These are phyloP conservation scores for Cladosporium sp. DNA, from an alignment of 2,329 filamentous ascomycete genomes.

Conservation along the genomic window DNA sequence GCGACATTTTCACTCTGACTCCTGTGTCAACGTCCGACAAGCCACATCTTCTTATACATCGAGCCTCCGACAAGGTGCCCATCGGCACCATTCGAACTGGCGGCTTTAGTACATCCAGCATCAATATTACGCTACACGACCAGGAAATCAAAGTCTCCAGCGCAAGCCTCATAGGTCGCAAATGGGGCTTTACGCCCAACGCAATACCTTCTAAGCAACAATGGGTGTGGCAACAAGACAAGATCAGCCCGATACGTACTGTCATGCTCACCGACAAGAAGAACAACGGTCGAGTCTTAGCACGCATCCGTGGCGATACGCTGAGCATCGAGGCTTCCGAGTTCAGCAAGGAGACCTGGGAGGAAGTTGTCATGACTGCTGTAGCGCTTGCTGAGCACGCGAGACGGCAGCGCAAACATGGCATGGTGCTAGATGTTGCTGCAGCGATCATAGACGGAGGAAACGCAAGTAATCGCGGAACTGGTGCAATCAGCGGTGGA, in stretches of 20 bases:
- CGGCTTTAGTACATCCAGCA: not conserved
- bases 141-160: not conserved
- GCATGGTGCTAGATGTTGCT: not conserved
- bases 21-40: not conserved
- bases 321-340: slow-evolving; percentile 18
- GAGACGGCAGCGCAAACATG: slow-evolving; percentile 6
- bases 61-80: not conserved
- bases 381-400: slow-evolving; percentile 23
- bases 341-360: slow-evolving; percentile 17
- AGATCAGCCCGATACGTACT: not conserved
- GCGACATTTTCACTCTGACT: not conserved
- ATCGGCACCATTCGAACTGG: not conserved
- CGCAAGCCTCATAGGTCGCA: not conserved
- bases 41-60: not conserved
- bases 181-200: not conserved
- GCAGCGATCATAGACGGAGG: not conserved
- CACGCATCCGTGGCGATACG: slow-evolving; percentile 20
- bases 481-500: not conserved
- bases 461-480: not conserved
- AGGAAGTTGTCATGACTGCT: slow-evolving; percentile 21
- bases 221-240: not conserved
- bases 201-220: not conserved
- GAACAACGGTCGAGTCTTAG: slow-evolving; percentile 18
- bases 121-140: not conserved
- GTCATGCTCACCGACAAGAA: slow-evolving; percentile 21